Evolutionary conservation across 2,329 filamentous ascomycete genomes (phyloP).

Genomic region (Colletotrichum zoysiae): DNA sequence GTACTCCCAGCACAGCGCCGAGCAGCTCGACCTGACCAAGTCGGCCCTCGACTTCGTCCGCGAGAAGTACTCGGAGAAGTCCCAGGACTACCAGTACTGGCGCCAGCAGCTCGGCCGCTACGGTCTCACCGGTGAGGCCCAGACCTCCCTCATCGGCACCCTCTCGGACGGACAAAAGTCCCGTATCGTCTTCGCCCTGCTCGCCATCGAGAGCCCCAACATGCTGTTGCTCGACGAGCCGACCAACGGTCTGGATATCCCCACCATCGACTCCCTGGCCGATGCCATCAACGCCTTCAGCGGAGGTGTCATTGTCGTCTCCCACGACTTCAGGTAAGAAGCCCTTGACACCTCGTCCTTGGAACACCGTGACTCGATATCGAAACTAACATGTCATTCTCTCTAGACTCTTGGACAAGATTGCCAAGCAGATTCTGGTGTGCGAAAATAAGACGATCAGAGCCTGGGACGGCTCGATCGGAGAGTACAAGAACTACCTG

Average conservation of each 20-base stretch:
- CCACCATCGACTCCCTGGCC: constrained; percentile 96
- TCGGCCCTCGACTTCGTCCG: constrained; percentile 97
- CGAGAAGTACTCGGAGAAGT: constrained; percentile 90
- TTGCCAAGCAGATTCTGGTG: constrained; percentile 99
- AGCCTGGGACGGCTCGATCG: constrained; percentile 89
- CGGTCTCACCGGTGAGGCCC: constrained; percentile 90
- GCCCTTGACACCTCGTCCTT: not conserved
- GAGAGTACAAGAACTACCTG: constrained; percentile 97
- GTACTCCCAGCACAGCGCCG: constrained; percentile 98
- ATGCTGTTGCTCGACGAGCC: constrained; percentile 98
- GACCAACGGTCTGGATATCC: constrained; percentile 99
- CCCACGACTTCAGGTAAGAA: constrained; percentile 96
- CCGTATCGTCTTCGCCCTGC: constrained; percentile 95
- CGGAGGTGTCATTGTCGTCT: constrained; percentile 97
- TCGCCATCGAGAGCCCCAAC: constrained; percentile 96
- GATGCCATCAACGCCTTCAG: constrained; percentile 97
- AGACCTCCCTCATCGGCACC: constrained; percentile 98
- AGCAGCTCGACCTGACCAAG: constrained; percentile 98
- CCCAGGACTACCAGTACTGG: constrained; percentile 99
- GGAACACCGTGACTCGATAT: not conserved
- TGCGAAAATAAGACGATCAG: constrained; percentile 97
- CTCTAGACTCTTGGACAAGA: constrained; percentile 92
- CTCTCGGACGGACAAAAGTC: constrained; percentile 98
- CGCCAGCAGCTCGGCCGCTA: constrained; percentile 96
- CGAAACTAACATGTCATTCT: constrained; percentile 41